phyloP scores from a whole-genome alignment of 495 filamentous ascomycete genomes.

The Aspergillus funiculosus region DNA sequence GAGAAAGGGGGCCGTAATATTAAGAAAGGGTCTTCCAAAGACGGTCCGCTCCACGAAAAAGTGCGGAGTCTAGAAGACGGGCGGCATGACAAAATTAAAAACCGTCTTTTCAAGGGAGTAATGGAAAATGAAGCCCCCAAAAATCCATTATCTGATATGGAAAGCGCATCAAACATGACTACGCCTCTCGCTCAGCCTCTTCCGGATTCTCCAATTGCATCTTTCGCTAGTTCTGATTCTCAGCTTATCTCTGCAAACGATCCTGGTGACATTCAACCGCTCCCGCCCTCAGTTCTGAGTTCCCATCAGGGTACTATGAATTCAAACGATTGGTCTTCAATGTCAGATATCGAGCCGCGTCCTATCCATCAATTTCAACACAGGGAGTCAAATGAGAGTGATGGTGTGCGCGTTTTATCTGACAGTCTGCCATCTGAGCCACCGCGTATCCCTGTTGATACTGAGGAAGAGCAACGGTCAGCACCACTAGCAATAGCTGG shows the following conservation, averaged over 20 bases:
- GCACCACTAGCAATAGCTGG: slow-evolving; percentile 43
- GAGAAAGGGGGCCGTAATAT: slow-evolving; percentile 22
- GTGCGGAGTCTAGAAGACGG: slow-evolving; percentile 30
- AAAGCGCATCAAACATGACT: slow-evolving; percentile 70
- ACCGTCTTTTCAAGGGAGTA: slow-evolving; percentile 40
- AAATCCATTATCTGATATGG: slow-evolving; percentile 44
- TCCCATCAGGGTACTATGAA: slow-evolving; percentile 28
- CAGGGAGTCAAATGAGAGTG: slow-evolving; percentile 26
- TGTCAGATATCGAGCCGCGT: slow-evolving; percentile 27
- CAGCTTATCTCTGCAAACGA: slow-evolving; percentile 32
- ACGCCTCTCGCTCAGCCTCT: slow-evolving; percentile 72
- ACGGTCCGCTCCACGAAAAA: slow-evolving; percentile 25
- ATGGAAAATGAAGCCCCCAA: slow-evolving; percentile 35
- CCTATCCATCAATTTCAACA: slow-evolving; percentile 22
- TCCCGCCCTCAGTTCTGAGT: slow-evolving; percentile 42
- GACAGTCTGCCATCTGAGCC: slow-evolving; percentile 20
- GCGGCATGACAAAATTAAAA: slow-evolving; percentile 36
- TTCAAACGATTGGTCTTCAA: slow-evolving; percentile 32
- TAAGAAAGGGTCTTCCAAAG: slow-evolving; percentile 32
- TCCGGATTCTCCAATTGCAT: slow-evolving; percentile 40
- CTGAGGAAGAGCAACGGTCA: slow-evolving; percentile 36
- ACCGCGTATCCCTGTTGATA: slow-evolving; percentile 17
- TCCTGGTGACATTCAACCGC: slow-evolving; percentile 34
- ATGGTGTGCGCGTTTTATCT: slow-evolving; percentile 17
- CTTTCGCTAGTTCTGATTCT: slow-evolving; percentile 28